Evolutionary conservation across 1,284 basidiomycete genomes (phyloP).

Genomic region (Trichosporon faecale): DNA sequence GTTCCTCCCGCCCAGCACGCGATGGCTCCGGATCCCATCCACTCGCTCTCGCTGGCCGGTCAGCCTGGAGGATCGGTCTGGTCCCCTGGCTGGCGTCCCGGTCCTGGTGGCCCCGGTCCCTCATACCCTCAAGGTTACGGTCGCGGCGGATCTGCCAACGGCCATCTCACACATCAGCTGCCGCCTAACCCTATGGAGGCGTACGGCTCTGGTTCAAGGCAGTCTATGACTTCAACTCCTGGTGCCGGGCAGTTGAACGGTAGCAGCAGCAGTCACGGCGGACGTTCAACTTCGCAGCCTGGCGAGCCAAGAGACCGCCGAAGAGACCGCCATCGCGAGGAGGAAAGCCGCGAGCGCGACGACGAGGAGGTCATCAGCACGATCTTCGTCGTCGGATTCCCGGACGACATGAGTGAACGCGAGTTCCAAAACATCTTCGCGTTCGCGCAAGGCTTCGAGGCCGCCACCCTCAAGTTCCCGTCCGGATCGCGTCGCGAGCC

Average conservation of each 20-base stretch:
- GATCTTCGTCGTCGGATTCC: slow-evolving; percentile 97
- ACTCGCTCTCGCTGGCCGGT: slow-evolving; percentile 27
- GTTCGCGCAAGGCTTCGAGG: slow-evolving; percentile 92
- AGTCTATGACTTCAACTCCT: slow-evolving; percentile 26
- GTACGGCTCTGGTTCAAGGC: slow-evolving; percentile 27
- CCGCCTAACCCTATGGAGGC: slow-evolving; percentile 28
- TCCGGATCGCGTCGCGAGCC: slow-evolving; percentile 41
- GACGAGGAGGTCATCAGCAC: slow-evolving; percentile 89
- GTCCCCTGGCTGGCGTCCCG: slow-evolving; percentile 24
- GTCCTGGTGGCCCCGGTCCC: slow-evolving; percentile 18
- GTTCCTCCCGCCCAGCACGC: slow-evolving; percentile 48
- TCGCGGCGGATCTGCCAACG: slow-evolving; percentile 20
- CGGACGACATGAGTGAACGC: slow-evolving; percentile 97
- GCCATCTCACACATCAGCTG: slow-evolving; percentile 26
- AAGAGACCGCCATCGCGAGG: slow-evolving; percentile 28
- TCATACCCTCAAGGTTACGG: slow-evolving; percentile 18
- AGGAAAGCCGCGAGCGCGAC: slow-evolving; percentile 33
- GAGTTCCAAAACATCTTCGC: slow-evolving; percentile 99
- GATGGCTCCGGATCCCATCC: slow-evolving; percentile 49
- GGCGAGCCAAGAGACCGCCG: slow-evolving; percentile 26
- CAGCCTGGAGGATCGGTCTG: slow-evolving; percentile 20
- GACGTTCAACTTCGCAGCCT: slow-evolving; percentile 21
- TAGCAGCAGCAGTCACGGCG: slow-evolving; percentile 15
- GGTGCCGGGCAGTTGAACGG: slow-evolving; percentile 18
- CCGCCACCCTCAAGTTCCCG: slow-evolving; percentile 94